Conservation (phyloP, 192 early-diverging fungal genomes). For the Linnemannia schmuckeri region DNA sequence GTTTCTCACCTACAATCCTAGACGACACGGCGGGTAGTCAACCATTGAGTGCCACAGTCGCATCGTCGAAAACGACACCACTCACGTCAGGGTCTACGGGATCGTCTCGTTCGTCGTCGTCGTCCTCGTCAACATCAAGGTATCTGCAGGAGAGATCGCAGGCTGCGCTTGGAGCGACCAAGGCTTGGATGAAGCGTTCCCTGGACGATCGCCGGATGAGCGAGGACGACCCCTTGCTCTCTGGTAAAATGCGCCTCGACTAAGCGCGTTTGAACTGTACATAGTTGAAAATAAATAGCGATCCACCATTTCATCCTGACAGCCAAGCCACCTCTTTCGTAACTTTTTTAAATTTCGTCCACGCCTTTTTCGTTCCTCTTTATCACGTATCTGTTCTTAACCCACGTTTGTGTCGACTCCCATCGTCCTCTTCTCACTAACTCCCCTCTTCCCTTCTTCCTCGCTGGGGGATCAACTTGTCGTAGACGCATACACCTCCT, state of each 20-base stretch:
- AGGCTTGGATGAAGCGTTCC: conserved; percentile 52
- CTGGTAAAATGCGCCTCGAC: conserved; percentile 31
- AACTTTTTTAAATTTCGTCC: too few species aligned
- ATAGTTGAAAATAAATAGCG: too few species aligned
- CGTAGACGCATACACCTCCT: not conserved
- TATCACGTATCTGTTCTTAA: too few species aligned
- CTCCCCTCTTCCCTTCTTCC: not conserved
- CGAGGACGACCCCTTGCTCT: conserved; percentile 39
- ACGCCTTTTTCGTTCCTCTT: too few species aligned
- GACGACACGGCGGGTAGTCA: not conserved
- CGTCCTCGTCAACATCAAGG: conserved; percentile 7
- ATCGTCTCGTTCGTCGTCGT: not conserved
- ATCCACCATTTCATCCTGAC: too few species aligned
- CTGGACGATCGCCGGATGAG: conserved; percentile 45
- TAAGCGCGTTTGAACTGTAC: not conserved
- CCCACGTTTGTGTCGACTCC: too few species aligned
- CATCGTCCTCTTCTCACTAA: not conserved
- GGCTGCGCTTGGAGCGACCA: conserved; percentile 39
- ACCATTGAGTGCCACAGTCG: not conserved
- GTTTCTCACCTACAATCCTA: not conserved
- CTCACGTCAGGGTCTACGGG: conserved; percentile 4
- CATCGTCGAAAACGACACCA: not conserved
- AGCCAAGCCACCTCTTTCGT: too few species aligned
- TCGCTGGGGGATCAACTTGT: not conserved
- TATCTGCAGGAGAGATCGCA: conserved; percentile 38